Evolutionary conservation across 345 rosid genomes (phyloP), one percentile per base, ranked within the genome.

Genomic region (Bruguiera sexangula): DNA sequence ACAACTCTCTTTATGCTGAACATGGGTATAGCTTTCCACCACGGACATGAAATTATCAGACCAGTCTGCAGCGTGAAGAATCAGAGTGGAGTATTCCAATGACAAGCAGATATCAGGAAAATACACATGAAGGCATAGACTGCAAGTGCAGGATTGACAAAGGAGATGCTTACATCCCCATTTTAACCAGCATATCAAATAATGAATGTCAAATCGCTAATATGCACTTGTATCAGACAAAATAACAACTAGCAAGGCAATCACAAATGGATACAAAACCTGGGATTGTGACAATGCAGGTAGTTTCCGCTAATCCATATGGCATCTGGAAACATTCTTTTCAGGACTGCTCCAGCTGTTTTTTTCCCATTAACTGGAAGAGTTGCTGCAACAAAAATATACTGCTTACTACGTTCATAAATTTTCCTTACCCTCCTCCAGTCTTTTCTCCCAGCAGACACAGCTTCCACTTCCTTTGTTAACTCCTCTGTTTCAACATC

Each of bases 331-430:
- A 95, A 92, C 93, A 95, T 89, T 71, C 81, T 79, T 77, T 90
- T 95, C 81, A 95, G 76, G 74, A 92, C 76, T 51, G 85, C 99
- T 3, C 97, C 99, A 9, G 97, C 96, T 65, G 99, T 95, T 75
- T 80, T 89, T 85, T 88, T 92, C 68, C 99, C 99, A 22, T 95
- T 95, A 67, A 84, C 69, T 2, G 99, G 99, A 75, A 95, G 96
- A 39, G 99, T 95, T 27, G 99, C 99, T 37, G 99, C 99, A 75
- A 95, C 88, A 76, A 95, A 92, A 24, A 95, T 81, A 75, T 91
- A 95, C 78, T 95, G 99, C 82, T 95, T 95, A 72, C 96, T 89
- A 56, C 96, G 86, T 29, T 66, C 84, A 78, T 92, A 91, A 74
- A 6, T 61, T 83, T 87, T 90, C 73, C 89, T 84, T 71, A 83